phyloP scores from a whole-genome alignment of 345 rosid genomes.

The Camelina laxa region DNA sequence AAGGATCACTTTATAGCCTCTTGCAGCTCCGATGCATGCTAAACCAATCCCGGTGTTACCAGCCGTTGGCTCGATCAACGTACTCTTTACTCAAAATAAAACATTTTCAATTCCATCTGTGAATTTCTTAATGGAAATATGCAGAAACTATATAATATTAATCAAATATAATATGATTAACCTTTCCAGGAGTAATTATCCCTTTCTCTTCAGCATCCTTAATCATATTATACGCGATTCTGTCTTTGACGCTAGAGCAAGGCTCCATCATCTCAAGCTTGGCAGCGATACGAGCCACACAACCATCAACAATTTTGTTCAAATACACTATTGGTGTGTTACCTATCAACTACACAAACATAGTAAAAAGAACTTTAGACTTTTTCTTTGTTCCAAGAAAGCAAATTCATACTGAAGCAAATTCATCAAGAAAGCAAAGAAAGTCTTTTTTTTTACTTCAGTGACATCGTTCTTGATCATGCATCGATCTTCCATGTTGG shows the following conservation, averaged over 20 bases:
- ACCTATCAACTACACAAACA: constrained; percentile 59
- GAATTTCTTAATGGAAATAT: background rate
- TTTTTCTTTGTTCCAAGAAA: constrained; percentile 1
- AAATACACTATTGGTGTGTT: constrained; percentile 73
- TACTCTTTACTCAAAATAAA: constrained; percentile 44
- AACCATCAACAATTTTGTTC: constrained; percentile 61
- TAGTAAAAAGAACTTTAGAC: background rate
- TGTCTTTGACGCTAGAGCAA: constrained; percentile 59
- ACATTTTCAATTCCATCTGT: background rate
- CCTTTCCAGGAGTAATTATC: constrained; percentile 67
- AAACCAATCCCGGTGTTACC: constrained; percentile 84
- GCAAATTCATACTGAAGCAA: background rate
- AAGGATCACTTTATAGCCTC: constrained; percentile 64
- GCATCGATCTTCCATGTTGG: constrained; percentile 39
- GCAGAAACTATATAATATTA: background rate
- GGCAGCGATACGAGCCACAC: constrained; percentile 67
- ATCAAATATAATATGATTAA: too few species aligned
- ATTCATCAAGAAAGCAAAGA: too few species aligned
- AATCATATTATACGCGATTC: constrained; percentile 67
- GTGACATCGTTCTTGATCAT: constrained; percentile 44
- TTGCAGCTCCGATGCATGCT: constrained; percentile 66
- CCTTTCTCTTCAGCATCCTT: constrained; percentile 78
- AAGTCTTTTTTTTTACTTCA: constrained; percentile 39
- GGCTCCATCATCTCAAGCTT: constrained; percentile 73
- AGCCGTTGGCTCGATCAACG: constrained; percentile 62